Evolutionary conservation across 148 eudicot genomes (phyloP).

Genomic region (Nepenthes gracilis): DNA sequence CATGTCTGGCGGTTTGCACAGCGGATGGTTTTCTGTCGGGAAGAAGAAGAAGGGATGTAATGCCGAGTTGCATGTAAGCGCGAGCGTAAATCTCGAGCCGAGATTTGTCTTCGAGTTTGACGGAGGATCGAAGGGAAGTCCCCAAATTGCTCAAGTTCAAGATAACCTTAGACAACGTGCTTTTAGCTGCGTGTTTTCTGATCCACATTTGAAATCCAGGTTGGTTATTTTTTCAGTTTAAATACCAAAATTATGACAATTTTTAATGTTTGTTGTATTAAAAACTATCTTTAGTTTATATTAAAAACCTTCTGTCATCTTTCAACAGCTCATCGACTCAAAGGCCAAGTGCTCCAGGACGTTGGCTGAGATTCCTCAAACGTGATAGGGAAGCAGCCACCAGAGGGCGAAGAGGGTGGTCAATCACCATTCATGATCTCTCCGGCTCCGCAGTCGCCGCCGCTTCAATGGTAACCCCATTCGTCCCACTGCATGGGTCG

Average conservation of each 20-base stretch:
- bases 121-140: slow-evolving; percentile 83
- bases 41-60: slow-evolving; percentile 6
- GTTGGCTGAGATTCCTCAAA: slow-evolving; percentile 41
- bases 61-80: slow-evolving; percentile 43
- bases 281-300: background rate
- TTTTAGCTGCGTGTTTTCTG: slow-evolving; percentile 78
- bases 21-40: slow-evolving; percentile 56
- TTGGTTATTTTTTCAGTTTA: slow-evolving; percentile 8
- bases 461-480: slow-evolving; percentile 93
- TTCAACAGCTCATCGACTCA: slow-evolving; percentile 46
- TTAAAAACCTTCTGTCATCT: background rate
- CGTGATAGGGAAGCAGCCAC: slow-evolving; percentile 16
- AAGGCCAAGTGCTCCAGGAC: slow-evolving; percentile 43
- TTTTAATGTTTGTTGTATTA: background rate
- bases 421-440: slow-evolving; percentile 76
- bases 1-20: slow-evolving; percentile 30
- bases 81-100: slow-evolving; percentile 67
- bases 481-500: slow-evolving; percentile 71
- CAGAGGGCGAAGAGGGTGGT: slow-evolving; percentile 90
- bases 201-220: slow-evolving; percentile 46
- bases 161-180: slow-evolving; percentile 74
- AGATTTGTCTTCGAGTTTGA: slow-evolving; percentile 78
- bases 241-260: too few relatives aligned
- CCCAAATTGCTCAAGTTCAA: slow-evolving; percentile 79
- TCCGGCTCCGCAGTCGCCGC: slow-evolving; percentile 82